These are phyloP conservation scores for Calonectria crousiana DNA, from an alignment of 2,329 filamentous ascomycete genomes.

Conservation along the genomic window DNA sequence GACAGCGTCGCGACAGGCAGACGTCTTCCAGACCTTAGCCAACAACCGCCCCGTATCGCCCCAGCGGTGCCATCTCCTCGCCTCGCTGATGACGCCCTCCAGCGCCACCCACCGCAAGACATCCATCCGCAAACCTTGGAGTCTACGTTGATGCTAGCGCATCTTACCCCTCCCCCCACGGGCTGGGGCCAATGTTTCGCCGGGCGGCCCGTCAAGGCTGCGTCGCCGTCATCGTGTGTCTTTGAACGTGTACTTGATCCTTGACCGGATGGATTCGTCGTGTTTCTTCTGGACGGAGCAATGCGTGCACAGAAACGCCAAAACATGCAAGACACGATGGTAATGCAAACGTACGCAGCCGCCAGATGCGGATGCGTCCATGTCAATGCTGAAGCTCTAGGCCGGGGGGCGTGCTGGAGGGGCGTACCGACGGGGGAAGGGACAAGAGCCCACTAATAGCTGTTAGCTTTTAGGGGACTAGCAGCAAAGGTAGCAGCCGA, in stretches of 20 bases:
- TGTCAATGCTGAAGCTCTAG: constrained; percentile 16
- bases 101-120: constrained; percentile 26
- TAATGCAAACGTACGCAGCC: constrained; percentile 3
- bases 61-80: constrained; percentile 11
- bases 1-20: constrained; percentile 9
- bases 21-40: background rate
- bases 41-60: constrained; percentile 5
- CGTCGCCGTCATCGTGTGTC: background rate
- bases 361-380: constrained; percentile 15
- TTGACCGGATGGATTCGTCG: background rate
- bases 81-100: constrained; percentile 22
- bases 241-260: background rate
- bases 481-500: constrained; percentile 27
- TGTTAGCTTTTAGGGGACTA: constrained; percentile 29
- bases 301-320: constrained; percentile 1
- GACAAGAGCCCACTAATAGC: constrained; percentile 36
- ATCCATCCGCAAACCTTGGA: constrained; percentile 23
- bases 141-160: background rate
- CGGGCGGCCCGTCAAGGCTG: constrained; percentile 25
- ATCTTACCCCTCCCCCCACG: constrained; percentile 26
- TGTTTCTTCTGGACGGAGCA: background rate
- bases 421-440: constrained; percentile 31
- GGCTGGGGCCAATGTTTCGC: constrained; percentile 37
- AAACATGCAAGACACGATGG: background rate
- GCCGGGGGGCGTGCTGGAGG: background rate